These are phyloP conservation scores for Peronosclerospora sorghi DNA, from an alignment of 352 stramenopile genomes.

Conservation along the genomic window DNA sequence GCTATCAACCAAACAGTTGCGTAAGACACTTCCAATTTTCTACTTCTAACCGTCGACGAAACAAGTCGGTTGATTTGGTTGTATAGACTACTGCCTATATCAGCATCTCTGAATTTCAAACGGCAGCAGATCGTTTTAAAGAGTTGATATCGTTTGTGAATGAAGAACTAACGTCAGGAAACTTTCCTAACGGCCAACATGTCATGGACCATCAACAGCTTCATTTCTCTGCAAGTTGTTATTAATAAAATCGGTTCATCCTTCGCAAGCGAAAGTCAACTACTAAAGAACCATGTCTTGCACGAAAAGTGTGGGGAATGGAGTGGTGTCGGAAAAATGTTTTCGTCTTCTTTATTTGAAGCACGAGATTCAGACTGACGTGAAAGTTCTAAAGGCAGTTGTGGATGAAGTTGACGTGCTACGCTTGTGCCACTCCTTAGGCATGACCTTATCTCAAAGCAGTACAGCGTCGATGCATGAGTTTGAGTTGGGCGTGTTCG, in stretches of 20 bases:
- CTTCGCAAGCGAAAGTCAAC: no score
- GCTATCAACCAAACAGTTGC: conserved; percentile 55
- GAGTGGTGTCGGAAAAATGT: conserved; percentile 9
- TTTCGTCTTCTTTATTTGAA: conserved; percentile 45
- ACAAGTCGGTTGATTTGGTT: conserved; percentile 6
- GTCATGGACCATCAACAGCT: no score
- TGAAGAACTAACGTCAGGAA: no score
- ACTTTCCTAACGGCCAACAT: no score
- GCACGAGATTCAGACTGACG: conserved; percentile 37
- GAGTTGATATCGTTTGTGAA: no score
- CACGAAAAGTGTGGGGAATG: conserved; percentile 1
- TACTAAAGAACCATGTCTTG: no score
- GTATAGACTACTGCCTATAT: conserved; percentile 3
- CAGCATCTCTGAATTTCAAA: not conserved
- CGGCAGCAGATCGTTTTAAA: not conserved
- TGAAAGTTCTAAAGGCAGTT: conserved; percentile 49
- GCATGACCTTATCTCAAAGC: conserved; percentile 19
- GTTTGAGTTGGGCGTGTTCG: conserved; percentile 34
- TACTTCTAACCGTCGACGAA: conserved; percentile 20
- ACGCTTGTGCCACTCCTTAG: conserved; percentile 35
- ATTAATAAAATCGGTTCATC: no score
- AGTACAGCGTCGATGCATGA: conserved; percentile 13
- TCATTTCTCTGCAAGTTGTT: no score
- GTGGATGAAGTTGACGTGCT: conserved; percentile 54
- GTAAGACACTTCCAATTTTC: conserved; percentile 27